Conservation (phyloP, 2,329 filamentous ascomycete genomes). For the Fusarium agapanthi region DNA sequence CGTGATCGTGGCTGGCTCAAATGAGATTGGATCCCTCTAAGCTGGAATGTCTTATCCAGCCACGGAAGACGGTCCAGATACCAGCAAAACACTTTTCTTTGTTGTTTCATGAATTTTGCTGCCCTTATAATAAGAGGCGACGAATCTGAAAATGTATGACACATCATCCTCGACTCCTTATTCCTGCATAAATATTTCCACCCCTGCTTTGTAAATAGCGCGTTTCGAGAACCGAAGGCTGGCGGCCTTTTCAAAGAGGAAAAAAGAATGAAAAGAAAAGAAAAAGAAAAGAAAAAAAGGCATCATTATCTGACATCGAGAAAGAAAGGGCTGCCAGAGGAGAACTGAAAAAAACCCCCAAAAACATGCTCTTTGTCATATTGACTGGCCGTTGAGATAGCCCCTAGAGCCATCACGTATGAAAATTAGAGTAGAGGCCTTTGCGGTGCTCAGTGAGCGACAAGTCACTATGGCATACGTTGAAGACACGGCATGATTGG, state of each 20-base stretch:
- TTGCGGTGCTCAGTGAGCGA: neutral
- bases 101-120: constrained; percentile 11
- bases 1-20: constrained; percentile 41
- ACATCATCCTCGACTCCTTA: constrained; percentile 16
- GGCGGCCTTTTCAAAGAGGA: neutral
- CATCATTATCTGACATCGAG: neutral
- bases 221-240: constrained; percentile 7
- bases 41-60: constrained; percentile 18
- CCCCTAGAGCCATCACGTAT: neutral
- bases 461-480: neutral
- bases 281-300: neutral
- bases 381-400: neutral
- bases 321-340: neutral
- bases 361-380: neutral
- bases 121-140: neutral
- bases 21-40: constrained; percentile 34
- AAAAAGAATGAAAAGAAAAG: neutral
- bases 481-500: neutral
- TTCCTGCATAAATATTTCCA: constrained; percentile 21
- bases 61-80: constrained; percentile 16
- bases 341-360: too few relatives aligned
- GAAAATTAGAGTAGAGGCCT: neutral
- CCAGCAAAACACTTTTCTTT: constrained; percentile 14
- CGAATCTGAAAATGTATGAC: neutral
- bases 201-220: neutral